Base-by-base conservation (phyloP, 345 rosid species). In the Salix caprea region DNA sequence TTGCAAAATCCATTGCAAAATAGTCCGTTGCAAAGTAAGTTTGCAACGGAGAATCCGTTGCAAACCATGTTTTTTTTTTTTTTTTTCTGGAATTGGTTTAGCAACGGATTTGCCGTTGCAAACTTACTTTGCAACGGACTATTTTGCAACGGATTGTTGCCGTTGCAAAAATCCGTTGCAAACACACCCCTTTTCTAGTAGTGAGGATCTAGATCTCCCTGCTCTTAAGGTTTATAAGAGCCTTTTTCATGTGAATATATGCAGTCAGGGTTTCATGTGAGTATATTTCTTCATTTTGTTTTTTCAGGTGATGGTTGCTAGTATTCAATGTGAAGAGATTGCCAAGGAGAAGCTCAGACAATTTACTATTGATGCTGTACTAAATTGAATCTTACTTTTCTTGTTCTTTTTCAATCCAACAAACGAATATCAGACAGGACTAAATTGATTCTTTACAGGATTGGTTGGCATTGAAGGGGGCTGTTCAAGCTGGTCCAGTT, bases 301-400 rank as follows among this genome's bases (percentile, higher is more conserved):
- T 73, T 1, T 15, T 69, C 58, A 83, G 86, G 82, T 83, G 44
- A 80, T 80, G 86, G 86, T 80, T 67, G 83, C 84, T 14, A 74
- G 82, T 58, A 79, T 84, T 13, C 79, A 81, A 7, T 84, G 87
- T 74, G 87, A 81, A 67, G 84, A 84, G 36, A 34, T 34, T 34
- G 36, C 36, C 36, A 34, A 34, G 36, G 36, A 34, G 36, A 34
- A 34, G 36, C 36, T 34, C 36, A 4, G 36, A 34, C 36, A 5
- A 36, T 36, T 36, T 36, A 36, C 37, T 36, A 36, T 5, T 5
- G 37, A 36, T 74, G 70, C 76, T 77, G 87, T 81, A 76, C 70
- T 15, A 37, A 44, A 54, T 42, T 30, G 46, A 61, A 30, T 71
- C 8, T 52, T 15, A 3, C 61, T n/a, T 56, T 13, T 56, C 61